Conservation (phyloP, 768 basidiomycete genomes). For the Hericium alpestre region DNA sequence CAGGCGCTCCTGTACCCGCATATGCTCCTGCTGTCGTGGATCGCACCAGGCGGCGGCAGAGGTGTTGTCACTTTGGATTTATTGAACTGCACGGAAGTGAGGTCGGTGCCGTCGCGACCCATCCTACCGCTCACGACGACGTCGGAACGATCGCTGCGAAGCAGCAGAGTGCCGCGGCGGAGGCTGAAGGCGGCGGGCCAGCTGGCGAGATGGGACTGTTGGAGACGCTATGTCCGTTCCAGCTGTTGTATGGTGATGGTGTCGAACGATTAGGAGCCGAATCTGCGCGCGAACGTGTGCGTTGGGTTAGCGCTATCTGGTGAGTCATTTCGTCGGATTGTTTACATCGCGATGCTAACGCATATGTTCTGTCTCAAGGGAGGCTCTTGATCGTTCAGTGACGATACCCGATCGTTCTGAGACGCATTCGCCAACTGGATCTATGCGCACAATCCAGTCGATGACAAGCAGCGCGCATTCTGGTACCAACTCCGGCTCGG, state of each 20-base stretch:
- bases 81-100: slow-evolving; percentile 77
- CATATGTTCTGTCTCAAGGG: slow-evolving; percentile 37
- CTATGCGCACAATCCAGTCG: slow-evolving; percentile 62
- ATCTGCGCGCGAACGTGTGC: slow-evolving; percentile 72
- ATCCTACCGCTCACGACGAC: slow-evolving; percentile 74
- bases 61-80: slow-evolving; percentile 83
- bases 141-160: slow-evolving; percentile 78
- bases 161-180: slow-evolving; percentile 39
- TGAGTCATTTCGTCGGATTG: slow-evolving; percentile 23
- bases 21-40: slow-evolving; percentile 79
- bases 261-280: slow-evolving; percentile 85
- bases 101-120: slow-evolving; percentile 69
- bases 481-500: slow-evolving; percentile 58
- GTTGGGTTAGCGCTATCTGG: slow-evolving; percentile 91
- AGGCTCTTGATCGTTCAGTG: slow-evolving; percentile 60
- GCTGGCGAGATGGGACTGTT: slow-evolving; percentile 31
- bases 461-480: slow-evolving; percentile 32
- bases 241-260: slow-evolving; percentile 82
- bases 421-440: slow-evolving; percentile 42
- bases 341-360: background rate
- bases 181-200: slow-evolving; percentile 27
- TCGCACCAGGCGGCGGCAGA: slow-evolving; percentile 70
- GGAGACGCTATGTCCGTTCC: slow-evolving; percentile 81
- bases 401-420: slow-evolving; percentile 36
- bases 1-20: slow-evolving; percentile 78